Evolutionary conservation across 768 basidiomycete species (phyloP).

Genomic region (Zangia roseola): DNA sequence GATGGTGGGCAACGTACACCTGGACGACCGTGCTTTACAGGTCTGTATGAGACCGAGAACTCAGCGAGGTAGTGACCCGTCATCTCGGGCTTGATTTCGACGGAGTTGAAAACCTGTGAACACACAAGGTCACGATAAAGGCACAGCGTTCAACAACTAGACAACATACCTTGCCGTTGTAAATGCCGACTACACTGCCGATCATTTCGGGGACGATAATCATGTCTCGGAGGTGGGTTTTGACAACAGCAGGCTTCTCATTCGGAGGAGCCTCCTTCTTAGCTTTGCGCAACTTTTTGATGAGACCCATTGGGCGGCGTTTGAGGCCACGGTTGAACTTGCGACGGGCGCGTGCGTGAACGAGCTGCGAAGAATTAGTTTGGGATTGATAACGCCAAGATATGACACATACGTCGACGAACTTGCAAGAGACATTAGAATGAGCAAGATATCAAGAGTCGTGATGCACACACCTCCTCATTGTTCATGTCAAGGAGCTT

Average conservation of each 20-base stretch:
- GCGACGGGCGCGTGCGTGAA: constrained; percentile 97
- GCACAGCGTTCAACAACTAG: background rate
- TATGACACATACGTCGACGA: constrained; percentile 65
- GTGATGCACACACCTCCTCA: constrained; percentile 69
- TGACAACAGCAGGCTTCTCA: constrained; percentile 98
- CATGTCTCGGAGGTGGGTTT: constrained; percentile 99
- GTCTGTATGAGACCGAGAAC: constrained; percentile 95
- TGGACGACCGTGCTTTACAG: constrained; percentile 99
- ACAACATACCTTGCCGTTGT: constrained; percentile 86
- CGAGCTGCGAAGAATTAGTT: constrained; percentile 56
- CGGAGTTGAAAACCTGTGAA: constrained; percentile 82
- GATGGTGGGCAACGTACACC: constrained; percentile 67
- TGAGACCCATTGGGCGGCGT: constrained; percentile 96
- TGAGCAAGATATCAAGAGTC: background rate
- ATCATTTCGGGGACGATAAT: constrained; percentile 99
- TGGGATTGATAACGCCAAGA: background rate
- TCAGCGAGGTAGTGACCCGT: constrained; percentile 99
- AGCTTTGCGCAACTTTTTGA: constrained; percentile 99
- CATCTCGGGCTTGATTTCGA: constrained; percentile 99
- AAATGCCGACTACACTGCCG: constrained; percentile 95
- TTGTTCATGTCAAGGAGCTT: constrained; percentile 96
- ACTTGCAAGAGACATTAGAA: constrained; percentile 39
- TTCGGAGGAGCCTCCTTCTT: constrained; percentile 99
- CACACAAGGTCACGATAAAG: background rate
- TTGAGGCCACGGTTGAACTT: constrained; percentile 99